Base-by-base conservation (phyloP, 495 filamentous ascomycete genomes). In the Poronia punctata region DNA sequence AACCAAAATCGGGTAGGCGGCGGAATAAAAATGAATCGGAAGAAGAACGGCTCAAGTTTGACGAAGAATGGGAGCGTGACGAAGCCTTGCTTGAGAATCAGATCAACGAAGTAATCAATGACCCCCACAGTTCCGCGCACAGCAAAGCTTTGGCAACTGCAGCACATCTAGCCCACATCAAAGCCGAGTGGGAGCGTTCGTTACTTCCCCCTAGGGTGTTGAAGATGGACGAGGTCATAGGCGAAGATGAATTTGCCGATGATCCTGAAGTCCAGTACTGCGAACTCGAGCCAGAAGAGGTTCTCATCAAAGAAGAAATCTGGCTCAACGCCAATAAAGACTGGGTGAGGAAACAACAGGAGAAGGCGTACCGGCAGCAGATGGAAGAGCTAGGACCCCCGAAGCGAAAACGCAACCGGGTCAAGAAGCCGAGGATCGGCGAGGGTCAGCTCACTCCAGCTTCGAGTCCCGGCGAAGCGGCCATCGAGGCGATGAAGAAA, bases 321-420 rank as follows among this genome's bases (percentile, higher is more conserved):
- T 98, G 92, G 92, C 75, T 88, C n/a, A 84, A 88, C 44, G 78
- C 86, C 49, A 96, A 97, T 61, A 83, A 86, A 52, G 85, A 90
- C 38, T 98, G 85, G 64, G 70, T 98, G 25, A 83, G 89, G 4
- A 72, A 77, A 16, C 76, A 88, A 58, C 86, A 95, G 57, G 76
- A 80, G 33, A 90, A 88, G 60, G 68, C 74, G 3, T 75, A 87
- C 24, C 74, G 81, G 22, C 69, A 77, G 38, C 77, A 80, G 39
- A 60, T 87, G 40, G 69, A 74, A 4, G 70, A 71, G 21, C 72
- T 72, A 38, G 66, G 56, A 16, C 69, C 72, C 23, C 59, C 66
- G 5, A 75, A 76, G 47, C 59, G 59, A 20, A 68, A 52, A 34
- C 68, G 74, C 25, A 68, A 66, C 23, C 62, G 66, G 11, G 60